Conservation (phyloP, 257 asterid genomes). For the Cynanchum wilfordii region DNA sequence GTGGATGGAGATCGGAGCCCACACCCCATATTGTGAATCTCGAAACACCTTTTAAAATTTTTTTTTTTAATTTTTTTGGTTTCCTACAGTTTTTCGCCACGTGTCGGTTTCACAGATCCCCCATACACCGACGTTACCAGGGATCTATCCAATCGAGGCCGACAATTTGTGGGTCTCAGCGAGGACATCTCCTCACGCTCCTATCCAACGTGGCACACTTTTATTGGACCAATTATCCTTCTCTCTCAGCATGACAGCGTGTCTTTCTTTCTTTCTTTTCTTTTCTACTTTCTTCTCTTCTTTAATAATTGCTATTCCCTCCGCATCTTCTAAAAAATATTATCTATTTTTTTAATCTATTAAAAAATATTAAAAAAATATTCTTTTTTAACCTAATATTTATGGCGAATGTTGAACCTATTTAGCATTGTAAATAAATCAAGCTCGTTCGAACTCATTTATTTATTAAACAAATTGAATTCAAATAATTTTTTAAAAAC, state of each 20-base stretch:
- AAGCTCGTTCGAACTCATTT: too few relatives aligned
- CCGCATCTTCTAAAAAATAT: background rate
- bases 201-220: constrained; percentile 7
- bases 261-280: constrained; percentile 2
- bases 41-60: background rate
- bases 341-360: too few relatives aligned
- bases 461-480: too few relatives aligned
- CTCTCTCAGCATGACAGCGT: constrained; percentile 13
- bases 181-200: constrained; percentile 22
- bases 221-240: constrained; percentile 8
- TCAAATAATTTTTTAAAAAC: too few relatives aligned
- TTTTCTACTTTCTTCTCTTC: constrained; percentile 1
- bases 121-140: constrained; percentile 13
- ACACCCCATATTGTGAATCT: constrained; percentile 29
- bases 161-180: constrained; percentile 39
- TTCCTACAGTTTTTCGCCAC: constrained; percentile 25
- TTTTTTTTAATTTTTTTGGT: too few relatives aligned
- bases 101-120: constrained; percentile 26
- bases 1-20: constrained; percentile 25
- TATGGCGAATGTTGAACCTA: too few relatives aligned
- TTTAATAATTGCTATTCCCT: background rate
- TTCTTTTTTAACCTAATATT: too few relatives aligned
- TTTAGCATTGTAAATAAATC: too few relatives aligned
- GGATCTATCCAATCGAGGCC: constrained; percentile 37
- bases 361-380: too few relatives aligned